Evolutionary conservation across 2,329 filamentous ascomycete species (phyloP).

Genomic region (Diaporthe ilicicola): DNA sequence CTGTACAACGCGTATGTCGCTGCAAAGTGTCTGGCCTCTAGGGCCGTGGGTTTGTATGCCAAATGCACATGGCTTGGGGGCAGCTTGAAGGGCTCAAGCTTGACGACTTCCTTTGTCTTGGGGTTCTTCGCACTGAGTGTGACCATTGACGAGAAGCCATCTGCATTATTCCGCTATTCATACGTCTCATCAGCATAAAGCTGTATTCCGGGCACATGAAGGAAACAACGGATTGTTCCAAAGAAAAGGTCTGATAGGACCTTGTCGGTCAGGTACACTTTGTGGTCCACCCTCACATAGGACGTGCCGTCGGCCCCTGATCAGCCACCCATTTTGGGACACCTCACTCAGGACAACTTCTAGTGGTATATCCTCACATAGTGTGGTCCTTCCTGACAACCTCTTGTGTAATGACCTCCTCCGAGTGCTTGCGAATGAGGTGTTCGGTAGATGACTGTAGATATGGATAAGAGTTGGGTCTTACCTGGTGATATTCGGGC

Average conservation of each 20-base stretch:
- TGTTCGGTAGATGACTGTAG: neutral
- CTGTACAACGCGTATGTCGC: conserved; percentile 92
- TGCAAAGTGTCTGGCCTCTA: conserved; percentile 93
- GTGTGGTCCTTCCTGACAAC: too few species aligned
- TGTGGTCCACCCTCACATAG: too few species aligned
- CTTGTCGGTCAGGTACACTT: too few species aligned
- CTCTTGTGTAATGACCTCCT: neutral
- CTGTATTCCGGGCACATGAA: neutral
- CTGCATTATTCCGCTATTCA: conserved; percentile 71
- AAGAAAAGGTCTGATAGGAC: too few species aligned
- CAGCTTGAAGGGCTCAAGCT: conserved; percentile 82
- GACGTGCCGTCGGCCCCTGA: too few species aligned
- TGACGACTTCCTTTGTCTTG: conserved; percentile 82
- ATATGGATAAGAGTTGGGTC: conserved; percentile 33
- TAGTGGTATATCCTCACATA: too few species aligned
- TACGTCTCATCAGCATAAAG: conserved; percentile 14
- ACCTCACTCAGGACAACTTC: neutral
- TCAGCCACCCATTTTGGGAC: neutral
- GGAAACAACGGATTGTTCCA: neutral
- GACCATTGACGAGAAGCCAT: conserved; percentile 82
- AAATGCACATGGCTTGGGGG: conserved; percentile 80
- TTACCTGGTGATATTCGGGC: conserved; percentile 86
- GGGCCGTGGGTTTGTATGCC: conserved; percentile 77
- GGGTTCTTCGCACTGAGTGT: conserved; percentile 78
- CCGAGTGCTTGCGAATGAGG: neutral